Percentiles rank a stretch among this genome's conserved stretches.
These are phyloP conservation scores for Termitomyces heimii DNA, from an alignment of 768 basidiomycete species.

Conservation along the genomic window DNA sequence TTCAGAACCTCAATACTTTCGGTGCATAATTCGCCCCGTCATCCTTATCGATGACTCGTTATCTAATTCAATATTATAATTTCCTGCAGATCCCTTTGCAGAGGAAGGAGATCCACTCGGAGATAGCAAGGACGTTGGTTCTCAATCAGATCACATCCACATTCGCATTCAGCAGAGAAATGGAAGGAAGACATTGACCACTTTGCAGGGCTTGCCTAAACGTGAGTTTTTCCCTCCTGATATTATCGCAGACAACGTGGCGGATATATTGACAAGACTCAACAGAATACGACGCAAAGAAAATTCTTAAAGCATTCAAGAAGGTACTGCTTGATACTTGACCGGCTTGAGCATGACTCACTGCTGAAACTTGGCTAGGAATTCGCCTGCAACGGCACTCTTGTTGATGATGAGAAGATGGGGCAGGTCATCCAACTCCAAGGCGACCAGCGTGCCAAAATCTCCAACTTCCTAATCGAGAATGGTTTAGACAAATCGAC, in stretches of 20 bases:
- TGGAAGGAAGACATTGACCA: slow-evolving; percentile 97
- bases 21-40: slow-evolving; percentile 39
- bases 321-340: slow-evolving; percentile 53
- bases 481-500: slow-evolving; percentile 72
- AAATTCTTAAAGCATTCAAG: slow-evolving; percentile 98
- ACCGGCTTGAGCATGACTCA: neutral
- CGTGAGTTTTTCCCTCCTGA: slow-evolving; percentile 39
- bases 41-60: slow-evolving; percentile 14
- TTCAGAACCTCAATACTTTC: slow-evolving; percentile 84
- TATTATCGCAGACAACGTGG: neutral
- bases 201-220: slow-evolving; percentile 91
- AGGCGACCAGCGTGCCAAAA: slow-evolving; percentile 94
- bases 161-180: slow-evolving; percentile 99
- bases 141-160: slow-evolving; percentile 82
- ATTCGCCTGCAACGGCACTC: slow-evolving; percentile 97
- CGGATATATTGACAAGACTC: neutral
- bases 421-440: slow-evolving; percentile 98
- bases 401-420: slow-evolving; percentile 93
- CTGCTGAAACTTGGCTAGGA: slow-evolving; percentile 44
- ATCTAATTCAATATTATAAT: slow-evolving; percentile 5
- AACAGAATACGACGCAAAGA: slow-evolving; percentile 94
- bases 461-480: slow-evolving; percentile 79
- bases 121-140: slow-evolving; percentile 69
- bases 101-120: slow-evolving; percentile 86
- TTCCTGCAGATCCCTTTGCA: slow-evolving; percentile 82